phyloP scores from a whole-genome alignment of 225 moss, liverwort and hornwort genomes.

The Polytrichum commune region DNA sequence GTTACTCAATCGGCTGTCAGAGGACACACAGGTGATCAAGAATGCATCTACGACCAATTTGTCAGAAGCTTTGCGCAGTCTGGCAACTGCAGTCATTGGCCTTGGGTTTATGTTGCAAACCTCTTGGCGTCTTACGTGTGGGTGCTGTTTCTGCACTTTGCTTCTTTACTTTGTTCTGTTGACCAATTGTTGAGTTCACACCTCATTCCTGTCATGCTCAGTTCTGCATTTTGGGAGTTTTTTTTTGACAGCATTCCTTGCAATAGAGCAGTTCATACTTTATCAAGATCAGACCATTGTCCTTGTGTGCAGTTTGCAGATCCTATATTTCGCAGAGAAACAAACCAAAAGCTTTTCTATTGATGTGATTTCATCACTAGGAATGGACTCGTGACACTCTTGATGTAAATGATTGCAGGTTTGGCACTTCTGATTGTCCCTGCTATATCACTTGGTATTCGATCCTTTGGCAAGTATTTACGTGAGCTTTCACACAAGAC shows the following conservation, averaged over 20 bases:
- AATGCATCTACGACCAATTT: slow-evolving; percentile 92
- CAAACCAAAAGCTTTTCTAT: too few relatives aligned
- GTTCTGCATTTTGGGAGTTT: too few relatives aligned
- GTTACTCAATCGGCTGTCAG: slow-evolving; percentile 86
- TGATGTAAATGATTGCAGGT: slow-evolving; percentile 40
- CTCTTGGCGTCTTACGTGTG: slow-evolving; percentile 79
- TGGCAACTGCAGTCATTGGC: slow-evolving; percentile 87
- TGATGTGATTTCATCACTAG: too few relatives aligned
- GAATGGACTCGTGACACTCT: too few relatives aligned
- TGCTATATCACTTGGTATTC: slow-evolving; percentile 82
- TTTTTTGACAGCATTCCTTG: too few relatives aligned
- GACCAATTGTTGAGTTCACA: not conserved
- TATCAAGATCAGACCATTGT: too few relatives aligned
- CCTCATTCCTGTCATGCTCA: too few relatives aligned
- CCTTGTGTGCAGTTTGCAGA: too few relatives aligned
- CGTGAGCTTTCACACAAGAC: slow-evolving; percentile 95
- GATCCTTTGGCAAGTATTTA: slow-evolving; percentile 85
- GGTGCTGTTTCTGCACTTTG: slow-evolving; percentile 28
- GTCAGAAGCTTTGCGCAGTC: slow-evolving; percentile 88
- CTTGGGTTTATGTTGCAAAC: slow-evolving; percentile 93
- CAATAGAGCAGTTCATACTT: too few relatives aligned
- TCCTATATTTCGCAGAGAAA: too few relatives aligned
- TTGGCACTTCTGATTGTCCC: slow-evolving; percentile 88
- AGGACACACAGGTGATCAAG: slow-evolving; percentile 95
- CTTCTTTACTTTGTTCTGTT: slow-evolving; percentile 6